Evolutionary conservation across 2,329 filamentous ascomycete species (phyloP).

Genomic region (Rutstroemia sydowiana): DNA sequence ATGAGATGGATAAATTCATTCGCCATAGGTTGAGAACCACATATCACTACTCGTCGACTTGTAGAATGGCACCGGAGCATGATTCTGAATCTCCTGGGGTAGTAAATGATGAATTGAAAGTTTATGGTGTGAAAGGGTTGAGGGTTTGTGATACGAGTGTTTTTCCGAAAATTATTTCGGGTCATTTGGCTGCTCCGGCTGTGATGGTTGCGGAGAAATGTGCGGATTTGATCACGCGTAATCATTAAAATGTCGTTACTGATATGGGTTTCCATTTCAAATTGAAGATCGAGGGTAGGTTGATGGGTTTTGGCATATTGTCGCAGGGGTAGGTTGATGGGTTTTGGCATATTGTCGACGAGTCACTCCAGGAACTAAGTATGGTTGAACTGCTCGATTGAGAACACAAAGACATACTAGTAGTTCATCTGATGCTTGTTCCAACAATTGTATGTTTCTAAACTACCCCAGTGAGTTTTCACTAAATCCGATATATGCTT

Average conservation of each 20-base stretch:
- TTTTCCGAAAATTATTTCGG: conserved; percentile 19
- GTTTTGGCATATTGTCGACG: too few species aligned
- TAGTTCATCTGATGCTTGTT: too few species aligned
- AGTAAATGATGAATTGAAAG: conserved; percentile 20
- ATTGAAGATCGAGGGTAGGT: too few species aligned
- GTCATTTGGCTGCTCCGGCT: conserved; percentile 24
- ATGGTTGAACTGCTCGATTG: too few species aligned
- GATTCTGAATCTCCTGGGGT: conserved; percentile 28
- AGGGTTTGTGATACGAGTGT: conserved; percentile 23
- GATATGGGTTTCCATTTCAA: too few species aligned
- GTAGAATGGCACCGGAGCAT: neutral
- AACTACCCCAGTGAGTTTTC: too few species aligned
- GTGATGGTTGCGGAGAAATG: conserved; percentile 24
- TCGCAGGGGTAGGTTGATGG: too few species aligned
- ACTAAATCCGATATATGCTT: neutral
- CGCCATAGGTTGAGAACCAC: neutral
- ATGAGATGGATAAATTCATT: conserved; percentile 3
- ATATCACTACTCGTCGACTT: neutral
- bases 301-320: too few species aligned
- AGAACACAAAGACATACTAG: too few species aligned
- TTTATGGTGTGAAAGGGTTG: conserved; percentile 22
- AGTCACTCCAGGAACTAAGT: too few species aligned
- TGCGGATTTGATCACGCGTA: conserved; percentile 6
- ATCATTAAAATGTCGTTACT: too few species aligned
- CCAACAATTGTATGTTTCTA: too few species aligned